Evolutionary conservation across 2,329 filamentous ascomycete genomes (phyloP).

Genomic region (Leptographium procerum): DNA sequence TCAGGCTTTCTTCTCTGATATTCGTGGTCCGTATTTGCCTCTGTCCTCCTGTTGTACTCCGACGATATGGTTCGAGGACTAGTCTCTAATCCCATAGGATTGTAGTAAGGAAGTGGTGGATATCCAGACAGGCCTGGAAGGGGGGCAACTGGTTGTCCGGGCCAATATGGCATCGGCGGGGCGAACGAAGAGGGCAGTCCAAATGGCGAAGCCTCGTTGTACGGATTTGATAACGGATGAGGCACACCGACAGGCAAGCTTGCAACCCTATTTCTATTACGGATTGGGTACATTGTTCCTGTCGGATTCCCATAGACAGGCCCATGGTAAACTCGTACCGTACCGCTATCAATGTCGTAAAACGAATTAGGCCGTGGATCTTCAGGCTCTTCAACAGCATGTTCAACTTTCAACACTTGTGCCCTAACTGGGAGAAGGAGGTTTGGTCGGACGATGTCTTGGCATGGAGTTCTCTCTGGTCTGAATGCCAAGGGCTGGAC

Average conservation of each 20-base stretch:
- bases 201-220: constrained; percentile 18
- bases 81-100: background rate
- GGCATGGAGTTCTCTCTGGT: background rate
- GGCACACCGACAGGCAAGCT: constrained; percentile 29
- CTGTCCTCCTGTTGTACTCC: background rate
- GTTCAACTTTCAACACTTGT: constrained; percentile 42
- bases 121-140: background rate
- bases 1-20: background rate
- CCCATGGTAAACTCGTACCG: constrained; percentile 47
- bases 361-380: constrained; percentile 51
- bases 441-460: constrained; percentile 19
- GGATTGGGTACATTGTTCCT: constrained; percentile 33
- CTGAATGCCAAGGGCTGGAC: constrained; percentile 2
- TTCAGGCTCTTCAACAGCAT: constrained; percentile 37
- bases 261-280: constrained; percentile 15
- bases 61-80: background rate
- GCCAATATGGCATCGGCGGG: constrained; percentile 1
- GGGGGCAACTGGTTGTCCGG: background rate
- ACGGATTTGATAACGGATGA: constrained; percentile 31
- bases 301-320: constrained; percentile 41
- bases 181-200: background rate
- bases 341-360: constrained; percentile 38
- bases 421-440: constrained; percentile 36
- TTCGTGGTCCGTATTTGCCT: background rate
- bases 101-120: background rate